Base-by-base conservation (phyloP, 2,329 filamentous ascomycete genomes). In the Cercospora zeina region DNA sequence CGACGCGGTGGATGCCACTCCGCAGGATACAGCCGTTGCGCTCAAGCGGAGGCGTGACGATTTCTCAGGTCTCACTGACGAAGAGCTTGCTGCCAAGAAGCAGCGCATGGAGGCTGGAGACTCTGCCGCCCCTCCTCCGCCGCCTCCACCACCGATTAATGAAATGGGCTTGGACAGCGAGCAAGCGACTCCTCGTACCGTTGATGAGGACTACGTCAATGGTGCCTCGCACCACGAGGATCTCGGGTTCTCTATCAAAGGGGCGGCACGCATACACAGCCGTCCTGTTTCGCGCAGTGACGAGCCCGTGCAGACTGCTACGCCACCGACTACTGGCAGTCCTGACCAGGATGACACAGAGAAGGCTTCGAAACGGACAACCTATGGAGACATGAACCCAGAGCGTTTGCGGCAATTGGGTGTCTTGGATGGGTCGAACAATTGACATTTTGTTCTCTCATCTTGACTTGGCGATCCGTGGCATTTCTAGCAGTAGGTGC, bases 221-320 rank as follows among this genome's bases (percentile, higher is more conserved):
- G 62, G 55, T 27, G 36, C 37, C 11, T 37, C 60, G 11, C 21
- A 60, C 51, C 57, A 62, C 50, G 58, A 68, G 37, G 63, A 74
- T 33, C 64, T 65, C 62, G 68, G 67, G 6, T 72, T 70, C 50
- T 65, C 67, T 1, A 70, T 70, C 59, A 70, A 69, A 55, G 71
- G 69, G 13, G 70, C 68, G 47, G 65, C 65, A 34, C 61, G 67
- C 45, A 61, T 62, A 21, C 65, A 63, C 24, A 65, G 63, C 53
- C 59, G 63, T n/a, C 63, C 61, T 37, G 59, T 34, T 4, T 68
- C 65, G 21, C 57, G 58, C 31, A 65, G 66, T 19, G 64, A 63
- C 19, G 77, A 75, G 58, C 76, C 77, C 9, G 73, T 74, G 67
- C 79, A 81, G 64, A 76, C 79, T 21, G 79, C 79, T 3, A 82